Evolutionary conservation across 2,329 filamentous ascomycete genomes (phyloP).

Genomic region (Penicillium glabrum): DNA sequence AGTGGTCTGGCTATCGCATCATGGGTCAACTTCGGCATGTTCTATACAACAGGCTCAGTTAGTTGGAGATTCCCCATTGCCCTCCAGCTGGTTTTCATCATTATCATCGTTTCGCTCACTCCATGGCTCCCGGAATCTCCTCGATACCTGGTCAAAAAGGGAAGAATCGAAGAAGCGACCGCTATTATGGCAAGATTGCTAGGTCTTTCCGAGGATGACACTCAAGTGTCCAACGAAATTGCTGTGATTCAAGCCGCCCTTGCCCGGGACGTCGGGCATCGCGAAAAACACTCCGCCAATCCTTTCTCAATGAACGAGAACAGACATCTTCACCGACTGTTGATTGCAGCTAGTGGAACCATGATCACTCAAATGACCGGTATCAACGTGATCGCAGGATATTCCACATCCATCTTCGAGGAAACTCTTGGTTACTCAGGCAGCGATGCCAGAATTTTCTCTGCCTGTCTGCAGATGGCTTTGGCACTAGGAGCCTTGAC

Average conservation of each 20-base stretch:
- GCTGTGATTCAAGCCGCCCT: slow-evolving; percentile 4
- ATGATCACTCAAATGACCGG: slow-evolving; percentile 10
- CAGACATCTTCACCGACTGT: slow-evolving; percentile 7
- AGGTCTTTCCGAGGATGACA: not conserved
- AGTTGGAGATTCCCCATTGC: slow-evolving; percentile 20
- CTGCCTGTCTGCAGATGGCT: slow-evolving; percentile 8
- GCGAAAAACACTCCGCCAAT: slow-evolving; percentile 1
- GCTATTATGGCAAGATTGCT: slow-evolving; percentile 5
- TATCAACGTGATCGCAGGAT: slow-evolving; percentile 9
- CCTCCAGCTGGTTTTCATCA: slow-evolving; percentile 38
- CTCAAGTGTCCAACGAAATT: slow-evolving; percentile 2
- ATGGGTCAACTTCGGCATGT: slow-evolving; percentile 11
- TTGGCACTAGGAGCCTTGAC: slow-evolving; percentile 5
- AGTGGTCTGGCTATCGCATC: slow-evolving; percentile 34
- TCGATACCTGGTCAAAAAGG: slow-evolving; percentile 24
- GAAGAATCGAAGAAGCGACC: slow-evolving; percentile 3
- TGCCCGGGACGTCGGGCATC: not conserved
- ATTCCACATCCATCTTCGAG: slow-evolving; percentile 11
- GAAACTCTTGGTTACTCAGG: slow-evolving; percentile 2
- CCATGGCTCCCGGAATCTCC: slow-evolving; percentile 34
- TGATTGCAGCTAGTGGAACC: slow-evolving; percentile 7
- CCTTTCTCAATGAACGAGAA: slow-evolving; percentile 9
- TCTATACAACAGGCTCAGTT: slow-evolving; percentile 4
- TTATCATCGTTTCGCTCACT: slow-evolving; percentile 33
- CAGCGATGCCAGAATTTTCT: slow-evolving; percentile 4